Conservation (phyloP, 495 filamentous ascomycete genomes). For the Aspergillus baeticus region DNA sequence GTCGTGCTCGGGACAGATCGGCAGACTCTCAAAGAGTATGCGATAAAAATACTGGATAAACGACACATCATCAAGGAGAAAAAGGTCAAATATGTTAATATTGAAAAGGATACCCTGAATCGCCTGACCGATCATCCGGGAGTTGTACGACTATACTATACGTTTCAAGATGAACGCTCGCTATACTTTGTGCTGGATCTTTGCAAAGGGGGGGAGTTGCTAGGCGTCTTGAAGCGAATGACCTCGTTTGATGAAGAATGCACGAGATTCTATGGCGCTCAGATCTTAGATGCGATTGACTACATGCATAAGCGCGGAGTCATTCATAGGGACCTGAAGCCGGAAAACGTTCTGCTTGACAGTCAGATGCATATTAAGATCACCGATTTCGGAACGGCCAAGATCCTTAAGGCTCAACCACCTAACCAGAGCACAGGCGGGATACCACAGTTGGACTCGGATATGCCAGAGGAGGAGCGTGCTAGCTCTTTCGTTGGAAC, state of each 20-base stretch:
- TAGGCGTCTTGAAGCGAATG: slow-evolving; percentile 91
- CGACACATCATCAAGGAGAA: slow-evolving; percentile 99
- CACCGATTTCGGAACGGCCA: slow-evolving; percentile 97
- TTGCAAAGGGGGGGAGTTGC: slow-evolving; percentile 86
- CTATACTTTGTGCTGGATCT: slow-evolving; percentile 97
- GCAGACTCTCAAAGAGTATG: slow-evolving; percentile 93
- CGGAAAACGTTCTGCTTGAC: slow-evolving; percentile 94
- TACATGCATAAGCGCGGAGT: slow-evolving; percentile 98
- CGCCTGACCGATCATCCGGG: slow-evolving; percentile 94
- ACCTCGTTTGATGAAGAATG: slow-evolving; percentile 95
- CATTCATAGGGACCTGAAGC: slow-evolving; percentile 96
- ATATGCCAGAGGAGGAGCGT: slow-evolving; percentile 64
- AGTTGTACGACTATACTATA: slow-evolving; percentile 96
- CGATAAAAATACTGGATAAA: slow-evolving; percentile 98
- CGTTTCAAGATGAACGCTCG: slow-evolving; percentile 94
- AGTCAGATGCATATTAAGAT: slow-evolving; percentile 98
- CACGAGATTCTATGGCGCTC: slow-evolving; percentile 88
- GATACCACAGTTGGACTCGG: slow-evolving; percentile 51
- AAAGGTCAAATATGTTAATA: slow-evolving; percentile 99
- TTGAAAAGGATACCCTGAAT: slow-evolving; percentile 98
- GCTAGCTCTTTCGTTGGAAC: slow-evolving; percentile 97
- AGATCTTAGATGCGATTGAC: slow-evolving; percentile 94
- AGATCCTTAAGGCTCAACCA: slow-evolving; percentile 73
- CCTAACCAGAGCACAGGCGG: slow-evolving; percentile 41
- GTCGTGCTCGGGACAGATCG: slow-evolving; percentile 93